Base-by-base conservation (phyloP, 2,329 filamentous ascomycete species). In the Emmonsiellopsis sp. region DNA sequence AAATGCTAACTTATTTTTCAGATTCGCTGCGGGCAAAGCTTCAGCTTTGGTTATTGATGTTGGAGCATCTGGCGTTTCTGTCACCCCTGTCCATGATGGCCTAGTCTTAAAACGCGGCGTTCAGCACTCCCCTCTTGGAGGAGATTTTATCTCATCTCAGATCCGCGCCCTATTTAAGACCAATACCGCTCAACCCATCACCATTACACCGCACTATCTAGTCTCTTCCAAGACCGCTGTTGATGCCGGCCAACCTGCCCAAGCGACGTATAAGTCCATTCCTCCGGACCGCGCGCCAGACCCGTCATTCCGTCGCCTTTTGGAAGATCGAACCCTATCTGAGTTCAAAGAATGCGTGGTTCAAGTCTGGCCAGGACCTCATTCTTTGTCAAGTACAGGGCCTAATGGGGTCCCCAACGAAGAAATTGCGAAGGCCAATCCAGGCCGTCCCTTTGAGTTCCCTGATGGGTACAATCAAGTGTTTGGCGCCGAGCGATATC, bases 311-410 rank as follows among this genome's bases (percentile, higher is more conserved):
- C 84, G 86, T 55, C 76, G 78, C 14, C 85, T 92, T 59, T 85
- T 97, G 71, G 91, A 98, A 74, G 93, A 97, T 69, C 87, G 92
- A 51, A 85, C 95, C 42, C 75, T 98, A 54, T 90, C 88, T 39
- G 90, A 96, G 68, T 98, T 95, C 81, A 98, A 98, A 74, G 94
- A 98, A 73, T 94, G 87, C 14, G 89, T 96, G 13, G 90, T 97
- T 32, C 90, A 96, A 72, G 84, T 92, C 11, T 98, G 93, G 92
- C 82, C 83, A 31, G 88, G 88, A 0, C 88, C 88, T 0, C 85
- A 85, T 55, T 80, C 83, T 56, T 83, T 89, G 62, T 68, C 65
- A 61, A 67, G 61, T 42, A 69, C 70, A n/a, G 61, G 64, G 69
- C 60, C 80, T 73, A 71, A 70, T 21, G 83, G 84, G 39, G 61